Evolutionary conservation across 495 filamentous ascomycete genomes (phyloP).

Genomic region (Podospora sp.): DNA sequence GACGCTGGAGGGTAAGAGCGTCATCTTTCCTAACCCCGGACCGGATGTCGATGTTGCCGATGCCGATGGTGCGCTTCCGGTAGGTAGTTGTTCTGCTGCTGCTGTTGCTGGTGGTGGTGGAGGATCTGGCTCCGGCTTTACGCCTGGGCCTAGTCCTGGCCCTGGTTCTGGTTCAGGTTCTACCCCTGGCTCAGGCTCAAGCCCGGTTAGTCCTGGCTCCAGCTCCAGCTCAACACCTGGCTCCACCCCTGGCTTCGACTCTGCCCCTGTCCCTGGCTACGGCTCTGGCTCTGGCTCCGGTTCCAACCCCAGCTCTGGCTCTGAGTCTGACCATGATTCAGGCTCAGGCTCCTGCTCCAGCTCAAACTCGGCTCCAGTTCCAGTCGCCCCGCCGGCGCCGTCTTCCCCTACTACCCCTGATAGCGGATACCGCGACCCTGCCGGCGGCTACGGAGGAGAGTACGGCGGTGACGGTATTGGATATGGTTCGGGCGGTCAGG

Average conservation of each 20-base stretch:
- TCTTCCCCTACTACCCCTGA: too few species aligned
- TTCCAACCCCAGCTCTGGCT: background rate
- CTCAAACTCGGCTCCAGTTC: too few species aligned
- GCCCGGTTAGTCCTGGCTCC: too few species aligned
- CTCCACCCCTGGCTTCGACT: too few species aligned
- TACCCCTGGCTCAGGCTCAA: too few species aligned
- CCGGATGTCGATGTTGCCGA: conserved; percentile 40
- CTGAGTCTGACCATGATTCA: too few species aligned
- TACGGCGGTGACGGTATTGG: background rate
- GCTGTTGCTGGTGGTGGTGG: background rate
- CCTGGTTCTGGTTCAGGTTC: background rate
- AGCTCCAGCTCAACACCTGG: too few species aligned
- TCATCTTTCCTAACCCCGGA: conserved; percentile 67
- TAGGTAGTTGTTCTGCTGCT: conserved; percentile 3
- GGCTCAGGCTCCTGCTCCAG: too few species aligned
- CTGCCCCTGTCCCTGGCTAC: too few species aligned
- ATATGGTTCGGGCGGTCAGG: background rate
- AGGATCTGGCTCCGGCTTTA: background rate
- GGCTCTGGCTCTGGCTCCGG: too few species aligned
- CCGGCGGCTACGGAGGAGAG: background rate
- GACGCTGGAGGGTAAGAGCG: conserved; percentile 49
- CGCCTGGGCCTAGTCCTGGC: background rate
- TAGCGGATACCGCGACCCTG: too few species aligned
- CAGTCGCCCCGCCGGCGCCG: too few species aligned
- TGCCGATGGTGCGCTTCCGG: background rate